Base-by-base conservation (phyloP, 768 basidiomycete genomes). In the Nidularia sp. region DNA sequence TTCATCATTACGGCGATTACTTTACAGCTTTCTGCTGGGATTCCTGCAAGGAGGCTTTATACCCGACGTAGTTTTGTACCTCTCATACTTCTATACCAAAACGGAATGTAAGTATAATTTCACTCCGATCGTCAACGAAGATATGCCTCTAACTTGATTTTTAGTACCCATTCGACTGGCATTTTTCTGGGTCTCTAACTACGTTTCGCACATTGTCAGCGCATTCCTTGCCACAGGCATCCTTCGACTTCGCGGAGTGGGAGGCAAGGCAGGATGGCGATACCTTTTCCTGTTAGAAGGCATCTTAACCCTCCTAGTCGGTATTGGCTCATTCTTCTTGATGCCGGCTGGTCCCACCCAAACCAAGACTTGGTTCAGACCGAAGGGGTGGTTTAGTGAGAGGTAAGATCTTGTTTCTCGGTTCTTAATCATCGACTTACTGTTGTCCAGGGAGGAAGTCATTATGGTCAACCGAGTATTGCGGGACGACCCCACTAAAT, bases 191-290 rank as follows among this genome's bases (percentile, higher is more conserved):
- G 71, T 79, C 31, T 80, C 81, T 3, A 78, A 79, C 62, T 81
- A 85, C 49, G 50, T 76, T 1, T 71, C 79, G 3, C 65, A 76
- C 44, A 81, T 88, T 47, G 55, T 82, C 15, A 74, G 78, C 47
- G 79, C 81, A 2, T 88, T 90, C 63, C 60, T 88, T 6, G 87
- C 83, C 0, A 81, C 80, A 0, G 86, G 84, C 4, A 80, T 87
- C 13, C 67, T 86, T 12, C 64, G 66, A 45, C 70, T 84, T 51
- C 71, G 80, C 6, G 83, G 80, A 15, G 67, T 81, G 5, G 64
- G 60, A 12, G 85, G 84, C 0, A 66, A 70, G 33, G 78, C 74
- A 29, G 82, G 83, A 7, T 83, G 82, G 81, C 64, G 80, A 35
- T 85, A 81, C 56, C 70, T 84, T 1, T 84, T 83, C 64, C 70